Base-by-base conservation (phyloP, 2,329 filamentous ascomycete genomes). In the Alternaria ventricosa region DNA sequence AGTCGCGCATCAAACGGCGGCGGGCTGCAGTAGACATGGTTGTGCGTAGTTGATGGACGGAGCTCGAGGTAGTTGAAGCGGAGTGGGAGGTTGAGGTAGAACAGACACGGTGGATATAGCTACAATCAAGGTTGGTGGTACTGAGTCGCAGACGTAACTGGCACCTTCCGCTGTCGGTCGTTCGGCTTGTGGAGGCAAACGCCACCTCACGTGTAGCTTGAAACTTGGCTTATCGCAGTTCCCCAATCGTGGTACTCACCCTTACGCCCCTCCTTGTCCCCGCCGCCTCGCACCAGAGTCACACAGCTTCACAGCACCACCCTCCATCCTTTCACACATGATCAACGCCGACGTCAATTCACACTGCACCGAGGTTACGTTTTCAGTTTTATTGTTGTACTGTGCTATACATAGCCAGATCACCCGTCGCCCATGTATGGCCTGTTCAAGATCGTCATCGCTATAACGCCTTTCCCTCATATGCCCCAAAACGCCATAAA, bases 1-100 rank as follows among this genome's bases (percentile, higher is more conserved):
- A 98, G 86, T 98, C 96, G 81, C 96, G 92, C 96, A 99, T 98
- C 81, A 99, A 86, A 79, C 96, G 93, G 80, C 96, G 92, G 80
- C 96, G 92, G 72, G 96, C 96, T 72, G 95, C 92, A 68, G 96
- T 98, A 75, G 95, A 98, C 95, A 93, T 94, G 47, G 43, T 57
- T 45, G 18, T 15, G 30, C 18, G 20, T 5, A 36, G 27, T n/a
- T 54, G 27, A 43, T 33, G 47, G 13, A 30, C 12, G 33, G 10
- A 44, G 45, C 43, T n/a, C 23, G 6, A 22, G 9, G 15, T 46
- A 10, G 11, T 13, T 13, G 15, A n/a, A n/a, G 36, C 1, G 41
- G 23, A 27, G 45, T 25, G 11, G 5, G 44, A 57, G n/a, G 41
- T 54, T 12, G 23, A 20, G 9, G 25, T 41, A 15, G 18, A 55